phyloP scores from a whole-genome alignment of 768 basidiomycete genomes.

The Tulasnella sp. region DNA sequence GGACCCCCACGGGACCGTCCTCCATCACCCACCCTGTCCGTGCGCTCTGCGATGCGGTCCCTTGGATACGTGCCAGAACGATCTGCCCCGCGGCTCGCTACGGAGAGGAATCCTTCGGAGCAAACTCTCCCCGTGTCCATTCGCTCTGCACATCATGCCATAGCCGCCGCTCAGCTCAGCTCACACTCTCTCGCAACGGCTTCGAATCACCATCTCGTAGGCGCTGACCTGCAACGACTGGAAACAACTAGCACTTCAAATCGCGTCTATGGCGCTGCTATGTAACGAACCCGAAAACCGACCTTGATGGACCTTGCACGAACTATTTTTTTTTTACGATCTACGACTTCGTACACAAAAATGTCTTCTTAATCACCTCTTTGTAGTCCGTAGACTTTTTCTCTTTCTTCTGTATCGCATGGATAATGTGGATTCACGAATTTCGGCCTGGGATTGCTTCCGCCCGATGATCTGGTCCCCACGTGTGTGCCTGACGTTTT shows the following conservation, averaged over 20 bases:
- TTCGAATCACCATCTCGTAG: not conserved
- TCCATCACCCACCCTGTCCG: conserved; percentile 10
- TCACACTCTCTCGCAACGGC: conserved; percentile 1
- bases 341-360: not conserved
- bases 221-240: not conserved
- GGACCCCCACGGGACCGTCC: not conserved
- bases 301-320: not conserved
- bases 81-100: not conserved
- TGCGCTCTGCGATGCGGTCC: not conserved
- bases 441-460: not conserved
- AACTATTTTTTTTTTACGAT: not conserved
- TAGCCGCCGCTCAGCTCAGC: not conserved
- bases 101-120: not conserved
- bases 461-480: not conserved
- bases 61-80: conserved; percentile 6
- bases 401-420: not conserved
- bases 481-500: not conserved
- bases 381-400: not conserved
- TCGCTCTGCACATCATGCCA: not conserved
- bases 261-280: conserved; percentile 2
- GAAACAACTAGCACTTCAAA: not conserved
- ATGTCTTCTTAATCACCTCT: not conserved
- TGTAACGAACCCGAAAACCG: not conserved
- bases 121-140: not conserved
- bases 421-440: not conserved